Percentiles rank a stretch among this genome's conserved stretches.
phyloP scores from a whole-genome alignment of 2,329 filamentous ascomycete species.

The Zymoseptoria tritici region DNA sequence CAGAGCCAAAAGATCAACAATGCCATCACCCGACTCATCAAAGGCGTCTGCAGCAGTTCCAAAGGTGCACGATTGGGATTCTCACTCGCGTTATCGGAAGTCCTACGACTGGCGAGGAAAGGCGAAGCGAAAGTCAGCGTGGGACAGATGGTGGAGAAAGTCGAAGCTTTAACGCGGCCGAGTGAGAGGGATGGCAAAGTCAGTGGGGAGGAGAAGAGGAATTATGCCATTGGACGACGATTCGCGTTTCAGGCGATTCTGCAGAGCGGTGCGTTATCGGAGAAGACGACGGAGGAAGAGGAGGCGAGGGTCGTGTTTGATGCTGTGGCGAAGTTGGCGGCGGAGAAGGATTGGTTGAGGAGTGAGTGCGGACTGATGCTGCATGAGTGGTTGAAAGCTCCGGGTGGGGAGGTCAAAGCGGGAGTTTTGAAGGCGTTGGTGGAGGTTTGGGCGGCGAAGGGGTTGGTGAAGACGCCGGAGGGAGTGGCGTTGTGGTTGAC shows the following conservation, averaged over 20 bases:
- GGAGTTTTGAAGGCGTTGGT: constrained; percentile 20
- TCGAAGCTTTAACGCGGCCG: constrained; percentile 46
- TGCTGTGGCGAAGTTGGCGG: constrained; percentile 63
- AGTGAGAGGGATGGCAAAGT: constrained; percentile 37
- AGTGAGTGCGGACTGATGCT: constrained; percentile 82
- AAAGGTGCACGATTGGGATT: constrained; percentile 86
- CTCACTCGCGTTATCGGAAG: constrained; percentile 77
- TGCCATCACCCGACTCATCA: constrained; percentile 54
- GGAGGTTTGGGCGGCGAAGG: constrained; percentile 33
- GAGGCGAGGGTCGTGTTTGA: constrained; percentile 63
- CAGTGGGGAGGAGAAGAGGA: constrained; percentile 68
- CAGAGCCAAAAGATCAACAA: constrained; percentile 33
- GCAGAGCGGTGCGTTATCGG: constrained; percentile 62
- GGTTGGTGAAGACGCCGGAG: constrained; percentile 73
- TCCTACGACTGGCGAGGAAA: constrained; percentile 55
- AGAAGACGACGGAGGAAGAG: constrained; percentile 42
- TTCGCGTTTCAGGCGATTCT: constrained; percentile 85
- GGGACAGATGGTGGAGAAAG: constrained; percentile 41
- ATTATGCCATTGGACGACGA: constrained; percentile 75
- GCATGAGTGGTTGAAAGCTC: constrained; percentile 53
- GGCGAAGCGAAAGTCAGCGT: constrained; percentile 9
- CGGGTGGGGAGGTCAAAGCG: constrained; percentile 11
- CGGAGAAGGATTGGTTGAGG: constrained; percentile 80
- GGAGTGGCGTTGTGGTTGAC: constrained; percentile 84
- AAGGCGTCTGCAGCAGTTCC: constrained; percentile 80